Percentiles rank a stretch among this genome's conserved stretches.
These are phyloP conservation scores for Metahyphopichia silvanorum DNA, from an alignment of 805 yeast genomes.

Conservation along the genomic window DNA sequence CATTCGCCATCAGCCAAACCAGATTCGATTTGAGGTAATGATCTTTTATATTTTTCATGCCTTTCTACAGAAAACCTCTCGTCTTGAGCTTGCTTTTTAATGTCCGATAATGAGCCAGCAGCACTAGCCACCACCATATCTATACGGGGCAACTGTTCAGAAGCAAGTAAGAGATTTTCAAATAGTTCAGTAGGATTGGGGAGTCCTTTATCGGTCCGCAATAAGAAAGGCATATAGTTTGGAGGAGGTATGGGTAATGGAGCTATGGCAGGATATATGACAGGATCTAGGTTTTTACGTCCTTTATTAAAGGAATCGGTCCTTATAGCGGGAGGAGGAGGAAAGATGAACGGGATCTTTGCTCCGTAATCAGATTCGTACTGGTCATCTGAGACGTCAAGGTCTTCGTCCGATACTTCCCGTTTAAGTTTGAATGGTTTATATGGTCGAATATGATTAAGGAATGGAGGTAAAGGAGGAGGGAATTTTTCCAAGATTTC, in stretches of 20 bases:
- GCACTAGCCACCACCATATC: conserved; percentile 48
- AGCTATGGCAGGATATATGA: conserved; percentile 16
- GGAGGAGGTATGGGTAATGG: conserved; percentile 46
- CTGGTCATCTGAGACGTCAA: too few species aligned
- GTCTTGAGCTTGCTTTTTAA: conserved; percentile 27
- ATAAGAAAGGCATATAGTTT: conserved; percentile 44
- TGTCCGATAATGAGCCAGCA: conserved; percentile 40
- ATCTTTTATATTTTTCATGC: conserved; percentile 9
- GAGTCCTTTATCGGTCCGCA: conserved; percentile 31
- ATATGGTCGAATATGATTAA: neutral
- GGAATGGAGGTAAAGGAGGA: conserved; percentile 38
- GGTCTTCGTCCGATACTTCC: too few species aligned
- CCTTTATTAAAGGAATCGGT: conserved; percentile 15
- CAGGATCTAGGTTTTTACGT: neutral
- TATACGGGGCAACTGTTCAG: conserved; percentile 31
- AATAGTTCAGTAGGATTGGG: conserved; percentile 36
- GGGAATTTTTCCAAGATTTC: conserved; percentile 27
- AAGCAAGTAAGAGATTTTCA: conserved; percentile 32
- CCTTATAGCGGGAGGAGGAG: conserved; percentile 36
- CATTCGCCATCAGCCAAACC: neutral
- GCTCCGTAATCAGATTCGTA: conserved; percentile 18
- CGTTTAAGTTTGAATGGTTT: too few species aligned
- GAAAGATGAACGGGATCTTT: conserved; percentile 43
- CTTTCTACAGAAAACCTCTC: conserved; percentile 27
- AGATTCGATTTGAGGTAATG: conserved; percentile 5